A percentile compares a stretch with the other conserved stretches of the same genome.
phyloP scores from a whole-genome alignment of 116 monocot species.

The Iris pallida region DNA sequence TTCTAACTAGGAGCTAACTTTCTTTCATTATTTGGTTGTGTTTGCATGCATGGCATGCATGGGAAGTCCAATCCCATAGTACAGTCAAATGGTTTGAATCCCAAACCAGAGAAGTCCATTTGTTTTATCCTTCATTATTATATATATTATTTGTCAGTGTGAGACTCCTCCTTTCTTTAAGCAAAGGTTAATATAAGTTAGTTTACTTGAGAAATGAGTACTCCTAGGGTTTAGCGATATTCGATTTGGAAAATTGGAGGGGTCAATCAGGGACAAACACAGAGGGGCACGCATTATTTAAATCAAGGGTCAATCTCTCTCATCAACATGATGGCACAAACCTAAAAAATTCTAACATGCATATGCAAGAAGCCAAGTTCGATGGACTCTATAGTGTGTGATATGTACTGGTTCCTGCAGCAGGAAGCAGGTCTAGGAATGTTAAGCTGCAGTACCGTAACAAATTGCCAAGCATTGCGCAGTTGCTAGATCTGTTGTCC shows the following conservation, averaged over 20 bases:
- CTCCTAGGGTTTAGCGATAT: constrained; percentile 54
- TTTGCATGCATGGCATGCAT: not conserved
- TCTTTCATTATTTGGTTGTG: not conserved
- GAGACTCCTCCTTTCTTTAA: constrained; percentile 14
- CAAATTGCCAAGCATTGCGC: too few species aligned
- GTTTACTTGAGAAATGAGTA: constrained; percentile 14
- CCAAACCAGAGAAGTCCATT: constrained; percentile 12
- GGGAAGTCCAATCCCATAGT: constrained; percentile 5
- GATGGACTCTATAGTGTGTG: too few species aligned
- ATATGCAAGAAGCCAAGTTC: too few species aligned
- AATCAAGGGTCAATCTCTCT: constrained; percentile 4
- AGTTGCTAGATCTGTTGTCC: too few species aligned
- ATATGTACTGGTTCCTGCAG: too few species aligned
- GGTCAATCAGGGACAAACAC: constrained; percentile 35
- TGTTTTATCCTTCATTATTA: constrained; percentile 1
- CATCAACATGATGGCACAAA: not conserved
- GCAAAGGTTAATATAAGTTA: not conserved
- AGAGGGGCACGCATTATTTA: constrained; percentile 39
- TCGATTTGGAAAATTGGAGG: constrained; percentile 60
- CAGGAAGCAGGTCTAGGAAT: too few species aligned
- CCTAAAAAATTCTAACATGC: too few species aligned
- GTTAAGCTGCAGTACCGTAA: too few species aligned
- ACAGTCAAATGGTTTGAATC: constrained; percentile 31
- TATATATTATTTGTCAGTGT: constrained; percentile 6
- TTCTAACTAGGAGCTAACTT: not conserved